Percentiles rank a stretch among this genome's conserved stretches.
These are phyloP conservation scores for Aspergillus luchuensis DNA, from an alignment of 2,329 filamentous ascomycete genomes.

Conservation along the genomic window DNA sequence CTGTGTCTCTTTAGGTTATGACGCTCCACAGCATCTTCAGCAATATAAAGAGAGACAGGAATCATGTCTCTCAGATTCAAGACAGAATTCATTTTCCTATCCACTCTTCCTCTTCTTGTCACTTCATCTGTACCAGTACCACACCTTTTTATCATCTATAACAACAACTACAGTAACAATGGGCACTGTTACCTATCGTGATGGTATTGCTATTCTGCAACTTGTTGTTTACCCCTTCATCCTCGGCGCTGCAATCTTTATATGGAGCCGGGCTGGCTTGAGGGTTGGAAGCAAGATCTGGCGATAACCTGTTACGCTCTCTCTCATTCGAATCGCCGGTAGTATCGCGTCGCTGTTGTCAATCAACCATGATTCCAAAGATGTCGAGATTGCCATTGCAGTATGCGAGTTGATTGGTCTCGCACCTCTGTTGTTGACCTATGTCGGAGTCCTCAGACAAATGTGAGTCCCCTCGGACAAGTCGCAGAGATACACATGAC, in stretches of 20 bases:
- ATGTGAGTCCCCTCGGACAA: conserved; percentile 26
- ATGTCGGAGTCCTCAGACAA: conserved; percentile 30
- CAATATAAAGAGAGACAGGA: conserved; percentile 1
- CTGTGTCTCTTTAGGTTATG: background rate
- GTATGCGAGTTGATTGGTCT: conserved; percentile 35
- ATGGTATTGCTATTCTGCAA: conserved; percentile 35
- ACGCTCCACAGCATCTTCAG: background rate
- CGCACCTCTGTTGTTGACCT: conserved; percentile 31
- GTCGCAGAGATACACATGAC: too few species aligned
- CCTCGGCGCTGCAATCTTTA: conserved; percentile 27
- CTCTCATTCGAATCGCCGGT: conserved; percentile 33
- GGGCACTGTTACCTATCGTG: conserved; percentile 27
- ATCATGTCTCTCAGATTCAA: background rate
- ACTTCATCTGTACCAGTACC: background rate
- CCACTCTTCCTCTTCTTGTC: background rate
- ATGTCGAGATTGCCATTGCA: conserved; percentile 23
- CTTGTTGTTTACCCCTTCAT: conserved; percentile 31
- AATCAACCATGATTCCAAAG: conserved; percentile 23
- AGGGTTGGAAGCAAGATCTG: conserved; percentile 31
- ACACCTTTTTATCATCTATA: too few species aligned
- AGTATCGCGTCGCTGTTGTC: conserved; percentile 27
- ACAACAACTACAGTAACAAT: conserved; percentile 12
- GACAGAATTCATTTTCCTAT: background rate
- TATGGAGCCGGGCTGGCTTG: conserved; percentile 32
- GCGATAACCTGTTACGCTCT: conserved; percentile 31